Percentiles rank a stretch among this genome's conserved stretches.
phyloP scores from a whole-genome alignment of 495 filamentous ascomycete genomes.

The Penicillium longicatenatum region DNA sequence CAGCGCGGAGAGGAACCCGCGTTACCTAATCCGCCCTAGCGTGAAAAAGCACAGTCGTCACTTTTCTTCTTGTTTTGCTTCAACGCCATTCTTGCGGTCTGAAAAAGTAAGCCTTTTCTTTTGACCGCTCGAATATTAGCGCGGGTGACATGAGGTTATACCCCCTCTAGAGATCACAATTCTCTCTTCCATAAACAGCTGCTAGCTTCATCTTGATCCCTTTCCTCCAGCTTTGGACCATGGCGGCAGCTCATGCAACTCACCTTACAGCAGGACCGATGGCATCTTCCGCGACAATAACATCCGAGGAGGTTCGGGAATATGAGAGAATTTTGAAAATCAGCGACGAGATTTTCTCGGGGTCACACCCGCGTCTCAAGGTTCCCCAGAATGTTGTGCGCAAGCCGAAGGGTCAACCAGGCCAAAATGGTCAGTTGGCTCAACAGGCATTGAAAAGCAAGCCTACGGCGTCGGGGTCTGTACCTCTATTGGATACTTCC shows the following conservation, averaged over 20 bases:
- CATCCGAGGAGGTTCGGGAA: constrained; percentile 45
- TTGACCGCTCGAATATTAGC: not conserved
- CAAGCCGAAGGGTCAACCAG: constrained; percentile 43
- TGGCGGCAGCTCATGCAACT: constrained; percentile 41
- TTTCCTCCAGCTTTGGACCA: constrained; percentile 27
- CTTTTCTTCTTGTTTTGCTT: constrained; percentile 17
- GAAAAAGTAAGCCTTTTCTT: not conserved
- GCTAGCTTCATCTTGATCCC: constrained; percentile 8
- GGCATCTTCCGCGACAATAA: constrained; percentile 32
- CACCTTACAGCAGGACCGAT: constrained; percentile 39
- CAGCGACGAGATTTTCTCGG: constrained; percentile 73
- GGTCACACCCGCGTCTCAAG: constrained; percentile 73
- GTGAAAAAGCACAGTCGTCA: constrained; percentile 10
- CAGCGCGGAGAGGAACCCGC: not conserved
- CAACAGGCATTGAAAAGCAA: constrained; percentile 28
- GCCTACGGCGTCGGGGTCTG: constrained; percentile 32
- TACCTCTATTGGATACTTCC: constrained; percentile 29
- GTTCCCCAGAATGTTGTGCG: constrained; percentile 60
- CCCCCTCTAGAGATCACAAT: not conserved
- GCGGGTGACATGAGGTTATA: constrained; percentile 7
- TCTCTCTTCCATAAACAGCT: constrained; percentile 1
- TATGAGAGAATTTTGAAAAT: constrained; percentile 76
- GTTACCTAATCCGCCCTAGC: constrained; percentile 27
- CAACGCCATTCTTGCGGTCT: constrained; percentile 1
- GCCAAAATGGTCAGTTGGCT: constrained; percentile 25